Evolutionary conservation across 2,329 filamentous ascomycete genomes (phyloP), one percentile per base, ranked within the genome.

Genomic region (Corynespora cassiicola): DNA sequence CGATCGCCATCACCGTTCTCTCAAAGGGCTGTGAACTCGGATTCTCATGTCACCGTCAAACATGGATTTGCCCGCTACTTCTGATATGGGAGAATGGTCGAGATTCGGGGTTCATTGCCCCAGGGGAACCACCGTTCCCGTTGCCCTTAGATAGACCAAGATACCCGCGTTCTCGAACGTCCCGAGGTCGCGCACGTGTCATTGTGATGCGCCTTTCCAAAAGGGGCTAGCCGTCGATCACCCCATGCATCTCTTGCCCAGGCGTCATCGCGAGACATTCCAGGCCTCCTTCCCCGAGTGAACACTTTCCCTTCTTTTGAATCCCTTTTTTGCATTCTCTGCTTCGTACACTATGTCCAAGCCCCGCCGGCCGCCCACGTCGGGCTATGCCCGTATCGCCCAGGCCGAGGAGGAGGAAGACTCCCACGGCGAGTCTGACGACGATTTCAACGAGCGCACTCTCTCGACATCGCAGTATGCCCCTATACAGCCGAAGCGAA

Each of bases 321-420:
- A n/a, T n/a, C 31, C 39, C 32, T 36, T 21, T 26, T 24, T 19
- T 35, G 26, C 31, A 36, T 18, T 40, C 30, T 18, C 16, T 30
- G 30, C 34, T 42, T 24, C 16, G 11, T 10, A n/a, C 20, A 45
- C 39, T 19, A 70, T 70, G 66, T 50, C 65, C 3, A 62, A 56
- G 37, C 36, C 43, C 10, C 56, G 61, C 36, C 42, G 73, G 41
- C 73, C 74, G 10, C 65, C 71, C 6, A 75, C 69, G 11, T 77
- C 75, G 9, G 75, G 75, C 32, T 78, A 78, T 50, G 75, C 74
- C 28, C 70, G 74, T 30, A 75, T 78, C 50, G 74, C 74, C n/a
- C 75, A 77, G 54, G 74, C 73, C 28, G 75, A 77, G 47, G 73
- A 76, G 50, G 75, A 77, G 33, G 73, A 75, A 30, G 63, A 70